Base-by-base conservation (phyloP, 1,139 yeast species). In the Kodamaea fungicola region DNA sequence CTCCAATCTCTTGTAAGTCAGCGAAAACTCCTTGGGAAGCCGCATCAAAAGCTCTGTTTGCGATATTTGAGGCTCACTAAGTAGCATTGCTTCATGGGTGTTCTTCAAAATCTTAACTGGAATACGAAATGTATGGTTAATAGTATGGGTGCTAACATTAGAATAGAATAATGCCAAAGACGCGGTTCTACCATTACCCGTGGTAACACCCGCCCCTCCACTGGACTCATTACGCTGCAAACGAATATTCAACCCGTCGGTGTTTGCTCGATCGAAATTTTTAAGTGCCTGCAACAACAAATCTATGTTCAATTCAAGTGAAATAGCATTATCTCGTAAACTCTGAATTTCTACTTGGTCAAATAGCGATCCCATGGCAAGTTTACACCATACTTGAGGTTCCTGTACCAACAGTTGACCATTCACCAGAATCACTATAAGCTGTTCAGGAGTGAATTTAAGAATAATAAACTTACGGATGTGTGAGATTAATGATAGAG, bases 321-420 rank as follows among this genome's bases (percentile, higher is more conserved):
- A 69, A 26, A 80, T 73, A 8, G 67, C 62, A 48, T 70, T 60
- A 19, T 76, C 76, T 12, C 78, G 58, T 2, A 72, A 40, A 45
- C 74, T 67, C 39, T 60, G 46, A 59, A 77, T 47, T 60, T 78
- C 63, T 48, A 76, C 50, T 57, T 73, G 60, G 42, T 71, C 77
- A 51, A 80, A 80, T 22, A 77, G 50, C 21, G 64, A 54, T 2
- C 50, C 36, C 54, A 62, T 66, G 13, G 67, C 62, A 12, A 80
- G 50, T 44, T 74, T 77, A 47, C 82, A 74, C 83, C 83, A 79
- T 2, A 77, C 74, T 44, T 77, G 83, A 2, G 86, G 85, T 42
- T 78, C 83, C 37, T 56, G 63, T 28, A 64, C 61, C 22, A 69
- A 44, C 3, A 76, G 64, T 3, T 54, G 54, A 13, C 52, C 59